A percentile compares a stretch with the other conserved stretches of the same genome.
Evolutionary conservation across 2,329 filamentous ascomycete species (phyloP).

Genomic region (Claviceps capensis): DNA sequence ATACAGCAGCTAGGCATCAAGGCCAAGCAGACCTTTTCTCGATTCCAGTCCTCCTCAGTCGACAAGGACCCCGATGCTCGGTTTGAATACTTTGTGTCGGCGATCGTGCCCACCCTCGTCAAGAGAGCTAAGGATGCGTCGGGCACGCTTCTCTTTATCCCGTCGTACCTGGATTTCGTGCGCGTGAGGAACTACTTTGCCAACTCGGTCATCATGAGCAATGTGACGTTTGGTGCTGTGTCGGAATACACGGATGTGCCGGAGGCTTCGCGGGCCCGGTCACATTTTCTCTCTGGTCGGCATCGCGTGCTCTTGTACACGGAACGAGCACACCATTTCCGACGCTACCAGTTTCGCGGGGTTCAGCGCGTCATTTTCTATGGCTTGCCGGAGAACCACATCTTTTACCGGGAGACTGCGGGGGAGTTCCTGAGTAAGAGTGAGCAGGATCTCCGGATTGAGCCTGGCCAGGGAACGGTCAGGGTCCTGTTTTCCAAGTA

Average conservation of each 20-base stretch:
- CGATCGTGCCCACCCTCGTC: constrained; percentile 61
- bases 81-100: constrained; percentile 81
- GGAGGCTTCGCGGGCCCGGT: constrained; percentile 71
- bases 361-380: constrained; percentile 82
- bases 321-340: constrained; percentile 92
- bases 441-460: constrained; percentile 40
- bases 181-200: constrained; percentile 86
- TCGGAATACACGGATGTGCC: constrained; percentile 74
- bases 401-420: constrained; percentile 66
- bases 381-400: constrained; percentile 73
- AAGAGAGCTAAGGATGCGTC: constrained; percentile 48
- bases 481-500: constrained; percentile 69
- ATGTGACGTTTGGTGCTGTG: constrained; percentile 55
- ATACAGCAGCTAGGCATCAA: constrained; percentile 61
- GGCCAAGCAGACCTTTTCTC: constrained; percentile 77
- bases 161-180: constrained; percentile 90
- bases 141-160: constrained; percentile 79
- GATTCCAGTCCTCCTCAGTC: constrained; percentile 61
- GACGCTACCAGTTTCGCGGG: constrained; percentile 69
- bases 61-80: constrained; percentile 70
- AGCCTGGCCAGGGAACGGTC: constrained; percentile 45
- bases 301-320: constrained; percentile 82
- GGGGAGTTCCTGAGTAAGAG: constrained; percentile 51
- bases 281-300: constrained; percentile 72
- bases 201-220: constrained; percentile 43